Conservation (phyloP, 176 grass and related monocot species). For the Secale cereale region DNA sequence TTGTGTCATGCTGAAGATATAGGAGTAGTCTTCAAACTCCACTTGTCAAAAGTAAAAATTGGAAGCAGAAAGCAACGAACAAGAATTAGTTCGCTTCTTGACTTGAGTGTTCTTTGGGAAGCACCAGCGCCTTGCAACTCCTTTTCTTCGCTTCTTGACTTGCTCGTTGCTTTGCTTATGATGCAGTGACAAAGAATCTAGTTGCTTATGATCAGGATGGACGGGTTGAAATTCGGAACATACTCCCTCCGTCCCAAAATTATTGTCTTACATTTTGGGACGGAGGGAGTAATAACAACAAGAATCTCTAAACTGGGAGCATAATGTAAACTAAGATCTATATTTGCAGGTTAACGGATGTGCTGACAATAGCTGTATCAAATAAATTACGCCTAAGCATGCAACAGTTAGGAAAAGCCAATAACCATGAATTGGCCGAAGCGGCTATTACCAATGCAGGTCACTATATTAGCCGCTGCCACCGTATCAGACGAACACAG, state of each 20-base stretch:
- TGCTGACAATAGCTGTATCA: background rate
- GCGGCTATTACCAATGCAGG: background rate
- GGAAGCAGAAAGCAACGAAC: background rate
- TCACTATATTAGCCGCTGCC: background rate
- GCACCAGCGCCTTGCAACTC: background rate
- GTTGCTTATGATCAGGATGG: background rate
- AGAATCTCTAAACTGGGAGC: background rate
- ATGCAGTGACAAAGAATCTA: background rate
- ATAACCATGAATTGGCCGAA: background rate
- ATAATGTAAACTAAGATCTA: background rate
- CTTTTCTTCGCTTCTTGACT: background rate
- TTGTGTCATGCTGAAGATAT: conserved; percentile 19
- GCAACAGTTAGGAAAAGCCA: background rate
- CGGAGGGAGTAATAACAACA: too few species aligned
- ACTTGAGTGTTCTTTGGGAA: background rate
- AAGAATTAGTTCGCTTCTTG: background rate
- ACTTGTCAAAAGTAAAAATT: background rate
- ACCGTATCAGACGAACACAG: background rate
- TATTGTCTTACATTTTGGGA: too few species aligned
- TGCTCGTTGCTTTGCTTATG: background rate
- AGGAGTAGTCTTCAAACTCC: background rate
- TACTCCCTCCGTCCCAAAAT: too few species aligned
- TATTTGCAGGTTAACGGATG: too few species aligned
- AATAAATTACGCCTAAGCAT: background rate
- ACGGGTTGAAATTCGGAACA: background rate